Percentiles rank a stretch among this genome's conserved stretches.
Evolutionary conservation across 257 asterid genomes (phyloP).

Genomic region (Penstemon eatonii): DNA sequence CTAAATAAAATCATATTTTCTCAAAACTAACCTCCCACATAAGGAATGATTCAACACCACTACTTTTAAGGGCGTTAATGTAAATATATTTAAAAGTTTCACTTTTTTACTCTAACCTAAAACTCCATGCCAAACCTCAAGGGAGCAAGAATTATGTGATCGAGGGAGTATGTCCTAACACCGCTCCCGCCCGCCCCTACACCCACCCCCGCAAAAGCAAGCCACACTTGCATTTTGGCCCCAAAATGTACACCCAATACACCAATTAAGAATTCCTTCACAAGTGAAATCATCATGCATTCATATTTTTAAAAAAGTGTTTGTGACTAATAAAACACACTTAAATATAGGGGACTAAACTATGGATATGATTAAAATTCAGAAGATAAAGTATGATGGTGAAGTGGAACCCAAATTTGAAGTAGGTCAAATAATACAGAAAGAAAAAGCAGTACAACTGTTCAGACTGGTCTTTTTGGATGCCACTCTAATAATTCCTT

Average conservation of each 20-base stretch:
- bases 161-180: too few species aligned
- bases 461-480: not conserved
- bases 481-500: not conserved
- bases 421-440: not conserved
- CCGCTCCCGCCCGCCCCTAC: too few species aligned
- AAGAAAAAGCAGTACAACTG: not conserved
- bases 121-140: too few species aligned
- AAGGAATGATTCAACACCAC: too few species aligned
- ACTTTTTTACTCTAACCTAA: too few species aligned
- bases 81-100: too few species aligned
- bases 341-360: not conserved
- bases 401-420: not conserved
- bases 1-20: too few species aligned
- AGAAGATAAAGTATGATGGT: not conserved
- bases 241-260: not conserved
- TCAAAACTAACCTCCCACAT: too few species aligned
- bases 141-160: too few species aligned
- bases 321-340: not conserved
- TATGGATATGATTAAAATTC: not conserved
- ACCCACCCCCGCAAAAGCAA: too few species aligned
- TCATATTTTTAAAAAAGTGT: not conserved
- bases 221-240: not conserved
- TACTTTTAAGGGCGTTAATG: too few species aligned
- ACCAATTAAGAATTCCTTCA: not conserved
- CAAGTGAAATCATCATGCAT: not conserved